Base-by-base conservation (phyloP, 2,329 filamentous ascomycete genomes). In the Fusarium sp. region DNA sequence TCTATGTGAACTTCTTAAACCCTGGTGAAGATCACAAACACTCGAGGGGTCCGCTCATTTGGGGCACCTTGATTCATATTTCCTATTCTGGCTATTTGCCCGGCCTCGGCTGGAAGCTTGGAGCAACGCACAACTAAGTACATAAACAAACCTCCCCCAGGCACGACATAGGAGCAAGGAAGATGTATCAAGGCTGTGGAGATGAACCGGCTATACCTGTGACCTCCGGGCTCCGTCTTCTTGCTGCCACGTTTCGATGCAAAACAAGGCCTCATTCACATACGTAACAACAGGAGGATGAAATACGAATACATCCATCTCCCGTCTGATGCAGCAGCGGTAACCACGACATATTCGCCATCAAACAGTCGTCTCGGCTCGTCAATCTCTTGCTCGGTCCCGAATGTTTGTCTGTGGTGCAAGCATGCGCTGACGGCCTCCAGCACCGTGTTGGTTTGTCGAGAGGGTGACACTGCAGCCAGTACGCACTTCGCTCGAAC, bases 111-210 rank as follows among this genome's bases (percentile, higher is more conserved):
- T 63, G 50, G 22, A 71, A 61, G 50, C 54, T 71, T 54, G 50
- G 54, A 66, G 56, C 70, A 66, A 49, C 65, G 42, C 56, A 59
- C 65, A 53, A 58, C 41, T 57, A 62, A 44, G 33, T 70, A 75
- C 68, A 72, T 75, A 71, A 65, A 62, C 68, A 71, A 55, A 70
- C 46, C 56, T 52, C 39, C 47, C 70, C 58, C 31, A 41, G 58
- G 36, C 49, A 67, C 68, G 47, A 57, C 62, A 62, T 67, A 60
- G 60, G 60, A 68, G 45, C 65, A 61, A 62, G 56, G 39, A 63
- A 60, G 45, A 65, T 60, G 44, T 41, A 39, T 27, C 41, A 54
- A 58, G 54, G 53, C 46, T 57, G 45, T 29, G 39, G 27, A 39
- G 35, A 25, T 44, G 54, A 52, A 38, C 35, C 39, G 17, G 35